A percentile compares a stretch with the other conserved stretches of the same genome.
phyloP scores from a whole-genome alignment of 352 stramenopile genomes.

The Phytopythium sindhum region DNA sequence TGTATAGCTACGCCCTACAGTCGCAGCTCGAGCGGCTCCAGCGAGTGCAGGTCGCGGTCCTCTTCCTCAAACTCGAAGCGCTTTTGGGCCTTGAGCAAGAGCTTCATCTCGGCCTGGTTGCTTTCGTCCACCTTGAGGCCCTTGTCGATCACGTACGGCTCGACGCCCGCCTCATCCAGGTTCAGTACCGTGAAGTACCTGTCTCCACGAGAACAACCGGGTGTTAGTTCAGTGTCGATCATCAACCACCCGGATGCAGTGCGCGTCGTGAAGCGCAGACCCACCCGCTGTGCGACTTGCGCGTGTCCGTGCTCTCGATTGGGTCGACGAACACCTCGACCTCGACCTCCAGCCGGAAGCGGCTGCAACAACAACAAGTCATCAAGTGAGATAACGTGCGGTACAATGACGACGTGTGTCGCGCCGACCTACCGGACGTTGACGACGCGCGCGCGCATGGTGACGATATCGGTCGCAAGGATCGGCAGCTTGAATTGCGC shows the following conservation, averaged over 20 bases:
- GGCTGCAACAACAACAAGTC: conserved; percentile 14
- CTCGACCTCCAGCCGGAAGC: conserved; percentile 58
- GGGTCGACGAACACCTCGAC: conserved; percentile 55
- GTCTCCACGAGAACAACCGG: neutral
- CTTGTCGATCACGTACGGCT: conserved; percentile 42
- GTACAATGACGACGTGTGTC: too few relatives aligned
- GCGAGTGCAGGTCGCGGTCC: conserved; percentile 42
- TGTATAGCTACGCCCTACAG: neutral
- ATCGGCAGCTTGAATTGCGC: conserved; percentile 73
- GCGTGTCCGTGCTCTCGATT: conserved; percentile 22
- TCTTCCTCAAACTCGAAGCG: conserved; percentile 52
- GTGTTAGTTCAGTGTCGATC: neutral
- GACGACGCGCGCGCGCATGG: conserved; percentile 53
- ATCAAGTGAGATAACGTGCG: too few relatives aligned
- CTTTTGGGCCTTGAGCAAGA: conserved; percentile 55
- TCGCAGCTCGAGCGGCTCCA: conserved; percentile 37
- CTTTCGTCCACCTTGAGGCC: conserved; percentile 39
- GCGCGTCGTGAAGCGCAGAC: neutral
- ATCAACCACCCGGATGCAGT: conserved; percentile 2
- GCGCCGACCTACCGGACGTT: conserved; percentile 46
- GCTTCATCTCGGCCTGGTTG: conserved; percentile 48
- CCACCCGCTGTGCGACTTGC: conserved; percentile 56
- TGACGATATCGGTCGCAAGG: conserved; percentile 49
- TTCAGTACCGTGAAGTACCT: conserved; percentile 66
- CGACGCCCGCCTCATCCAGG: conserved; percentile 30